A percentile compares a stretch with the other conserved stretches of the same genome.
Evolutionary conservation across 306 rosid species (phyloP).

Genomic region (Arachis hypogaea): DNA sequence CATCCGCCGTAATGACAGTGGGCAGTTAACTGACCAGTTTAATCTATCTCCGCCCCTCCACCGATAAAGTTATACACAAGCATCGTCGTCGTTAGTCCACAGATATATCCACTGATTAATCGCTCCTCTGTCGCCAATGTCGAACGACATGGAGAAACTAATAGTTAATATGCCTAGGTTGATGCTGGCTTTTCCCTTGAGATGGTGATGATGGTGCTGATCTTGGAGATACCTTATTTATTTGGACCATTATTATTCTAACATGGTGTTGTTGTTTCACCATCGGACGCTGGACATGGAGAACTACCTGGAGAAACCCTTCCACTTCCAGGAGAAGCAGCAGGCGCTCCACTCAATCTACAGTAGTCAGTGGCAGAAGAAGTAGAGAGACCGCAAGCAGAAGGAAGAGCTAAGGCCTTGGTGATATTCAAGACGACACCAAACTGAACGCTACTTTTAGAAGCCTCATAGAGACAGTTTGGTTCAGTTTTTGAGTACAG

Average conservation of each 20-base stretch:
- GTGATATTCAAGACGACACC: slow-evolving; percentile 83
- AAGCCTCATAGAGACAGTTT: slow-evolving; percentile 72
- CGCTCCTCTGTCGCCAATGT: too few species aligned
- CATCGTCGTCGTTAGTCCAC: too few species aligned
- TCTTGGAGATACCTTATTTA: slow-evolving; percentile 20
- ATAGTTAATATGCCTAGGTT: neutral
- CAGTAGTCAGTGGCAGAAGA: slow-evolving; percentile 73
- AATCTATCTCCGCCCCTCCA: too few species aligned
- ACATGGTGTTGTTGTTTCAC: slow-evolving; percentile 23
- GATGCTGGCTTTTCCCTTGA: slow-evolving; percentile 31
- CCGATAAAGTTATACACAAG: too few species aligned
- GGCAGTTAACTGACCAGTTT: too few species aligned
- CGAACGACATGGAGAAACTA: too few species aligned
- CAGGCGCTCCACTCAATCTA: slow-evolving; percentile 59
- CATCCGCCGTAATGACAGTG: too few species aligned
- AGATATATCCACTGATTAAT: too few species aligned
- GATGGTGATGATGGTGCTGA: slow-evolving; percentile 25
- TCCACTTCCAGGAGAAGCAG: slow-evolving; percentile 69
- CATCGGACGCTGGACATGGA: slow-evolving; percentile 18
- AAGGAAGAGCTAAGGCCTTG: slow-evolving; percentile 68
- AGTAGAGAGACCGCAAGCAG: slow-evolving; percentile 74
- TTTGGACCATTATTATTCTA: neutral
- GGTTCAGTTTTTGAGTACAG: slow-evolving; percentile 64
- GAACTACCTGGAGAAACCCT: slow-evolving; percentile 44
- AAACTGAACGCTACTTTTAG: slow-evolving; percentile 63